Conservation (phyloP, 2,329 filamentous ascomycete species). For the Aspergillus melleus region DNA sequence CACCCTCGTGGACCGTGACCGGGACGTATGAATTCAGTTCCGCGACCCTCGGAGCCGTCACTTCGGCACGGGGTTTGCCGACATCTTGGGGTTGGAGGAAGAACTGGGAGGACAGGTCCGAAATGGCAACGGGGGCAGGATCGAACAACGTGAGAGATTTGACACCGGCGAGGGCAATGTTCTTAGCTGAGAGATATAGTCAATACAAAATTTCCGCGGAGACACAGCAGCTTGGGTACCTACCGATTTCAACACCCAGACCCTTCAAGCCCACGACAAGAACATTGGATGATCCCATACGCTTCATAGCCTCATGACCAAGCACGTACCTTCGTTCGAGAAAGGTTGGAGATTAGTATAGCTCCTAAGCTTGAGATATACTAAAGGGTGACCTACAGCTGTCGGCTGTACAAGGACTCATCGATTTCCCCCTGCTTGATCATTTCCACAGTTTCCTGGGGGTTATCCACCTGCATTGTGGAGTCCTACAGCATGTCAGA, state of each 20-base stretch:
- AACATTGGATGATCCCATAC: slow-evolving; percentile 95
- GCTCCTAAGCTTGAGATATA: slow-evolving; percentile 3
- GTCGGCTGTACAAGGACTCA: slow-evolving; percentile 66
- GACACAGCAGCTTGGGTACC: slow-evolving; percentile 16
- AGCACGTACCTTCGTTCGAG: slow-evolving; percentile 57
- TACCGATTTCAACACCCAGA: slow-evolving; percentile 85
- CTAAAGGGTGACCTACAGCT: slow-evolving; percentile 48
- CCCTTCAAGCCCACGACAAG: slow-evolving; percentile 90
- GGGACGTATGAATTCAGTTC: slow-evolving; percentile 97
- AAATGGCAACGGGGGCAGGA: slow-evolving; percentile 76
- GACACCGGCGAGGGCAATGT: slow-evolving; percentile 94
- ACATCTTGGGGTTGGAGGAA: slow-evolving; percentile 87
- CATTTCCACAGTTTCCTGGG: slow-evolving; percentile 58
- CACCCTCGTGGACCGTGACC: slow-evolving; percentile 67
- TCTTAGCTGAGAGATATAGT: slow-evolving; percentile 69
- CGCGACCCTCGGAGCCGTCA: slow-evolving; percentile 83
- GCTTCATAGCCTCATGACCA: slow-evolving; percentile 89
- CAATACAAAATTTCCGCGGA: slow-evolving; percentile 2
- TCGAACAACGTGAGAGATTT: slow-evolving; percentile 96
- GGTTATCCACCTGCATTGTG: slow-evolving; percentile 64
- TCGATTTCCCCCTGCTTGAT: slow-evolving; percentile 67
- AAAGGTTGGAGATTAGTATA: slow-evolving; percentile 1
- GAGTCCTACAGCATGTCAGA: slow-evolving; percentile 41
- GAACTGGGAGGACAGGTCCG: slow-evolving; percentile 95
- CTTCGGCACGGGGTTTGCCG: slow-evolving; percentile 83